Base-by-base conservation (phyloP, 768 basidiomycete genomes). In the Boletus eberwhitei region DNA sequence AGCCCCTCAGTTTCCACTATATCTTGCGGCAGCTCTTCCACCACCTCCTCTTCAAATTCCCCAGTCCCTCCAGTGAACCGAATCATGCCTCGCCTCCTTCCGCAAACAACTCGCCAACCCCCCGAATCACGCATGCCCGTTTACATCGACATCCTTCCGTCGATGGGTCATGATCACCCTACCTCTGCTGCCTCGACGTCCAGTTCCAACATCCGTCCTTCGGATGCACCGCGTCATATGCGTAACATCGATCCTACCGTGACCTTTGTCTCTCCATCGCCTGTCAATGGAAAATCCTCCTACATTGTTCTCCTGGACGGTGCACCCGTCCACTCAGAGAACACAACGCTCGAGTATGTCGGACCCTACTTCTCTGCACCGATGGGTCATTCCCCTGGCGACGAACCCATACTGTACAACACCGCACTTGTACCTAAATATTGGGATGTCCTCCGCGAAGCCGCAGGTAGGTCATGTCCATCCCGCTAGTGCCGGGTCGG, bases 191-290 rank as follows among this genome's bases (percentile, higher is more conserved):
- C 51, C 1, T 52, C 55, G 12, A 42, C 50, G 16, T 54, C 60
- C 22, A 34, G 14, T 42, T 22, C 52, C 17, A 22, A 47, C 51
- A 1, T 35, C 1, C 50, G 54, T n/a, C 43, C 59, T 32, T 17
- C 49, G 3, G 67, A 60, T 24, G 69, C 74, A 36, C 75, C 83
- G 38, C 85, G 86, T 32, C 78, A 75, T 22, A 72, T 89, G 50
- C 71, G 71, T 12, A 70, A 76, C 41, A 87, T 89, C 59, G 84
- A 89, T 61, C 85, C 86, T 0, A 83, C 83, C 2, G 76, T 89
- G 26, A 84, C 87, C 19, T 82, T 89, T 59, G 65, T 80, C 32
- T 80, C 85, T 5, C 76, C 69, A 3, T 69, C 75, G 2, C 61
- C 73, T 5, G 73, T 85, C 34, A 64, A 71, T 11, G 84, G 84